A percentile compares a stretch with the other conserved stretches of the same genome.
Evolutionary conservation across 2,329 filamentous ascomycete genomes (phyloP).

Genomic region (Hymenoscyphus albidus): DNA sequence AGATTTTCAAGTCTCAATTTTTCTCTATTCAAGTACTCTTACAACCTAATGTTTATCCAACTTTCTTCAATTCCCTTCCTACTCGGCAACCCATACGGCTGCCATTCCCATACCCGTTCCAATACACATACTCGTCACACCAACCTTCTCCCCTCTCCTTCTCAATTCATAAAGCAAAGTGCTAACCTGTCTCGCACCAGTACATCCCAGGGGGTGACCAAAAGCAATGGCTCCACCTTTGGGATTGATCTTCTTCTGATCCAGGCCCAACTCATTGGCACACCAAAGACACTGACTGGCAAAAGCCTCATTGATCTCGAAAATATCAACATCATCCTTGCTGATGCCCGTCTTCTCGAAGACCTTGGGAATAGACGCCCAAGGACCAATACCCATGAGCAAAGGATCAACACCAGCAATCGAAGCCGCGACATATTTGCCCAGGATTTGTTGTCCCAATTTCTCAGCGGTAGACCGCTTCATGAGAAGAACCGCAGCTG

Average conservation of each 20-base stretch:
- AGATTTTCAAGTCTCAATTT: neutral
- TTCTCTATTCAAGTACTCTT: constrained; percentile 20
- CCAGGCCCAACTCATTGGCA: constrained; percentile 79
- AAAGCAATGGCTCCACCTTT: constrained; percentile 97
- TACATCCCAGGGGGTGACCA: constrained; percentile 91
- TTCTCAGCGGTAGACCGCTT: constrained; percentile 84
- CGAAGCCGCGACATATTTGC: constrained; percentile 84
- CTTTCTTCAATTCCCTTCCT: constrained; percentile 33
- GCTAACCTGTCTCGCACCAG: constrained; percentile 87
- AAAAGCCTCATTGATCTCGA: constrained; percentile 99
- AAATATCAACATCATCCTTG: constrained; percentile 92
- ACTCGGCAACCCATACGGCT: constrained; percentile 93
- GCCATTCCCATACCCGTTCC: constrained; percentile 98
- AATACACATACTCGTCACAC: constrained; percentile 93
- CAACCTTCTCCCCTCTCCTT: constrained; percentile 78
- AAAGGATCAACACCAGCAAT: constrained; percentile 87
- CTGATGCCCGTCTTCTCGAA: constrained; percentile 81
- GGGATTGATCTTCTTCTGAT: constrained; percentile 86
- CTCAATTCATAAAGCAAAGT: constrained; percentile 87
- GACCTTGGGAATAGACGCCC: constrained; percentile 91
- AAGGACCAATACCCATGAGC: constrained; percentile 94
- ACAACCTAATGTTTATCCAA: constrained; percentile 12
- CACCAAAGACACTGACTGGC: constrained; percentile 94
- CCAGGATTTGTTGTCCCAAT: constrained; percentile 82
- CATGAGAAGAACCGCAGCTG: constrained; percentile 93